Conservation (phyloP, 2,329 filamentous ascomycete species). For the Aspergillus sp. region DNA sequence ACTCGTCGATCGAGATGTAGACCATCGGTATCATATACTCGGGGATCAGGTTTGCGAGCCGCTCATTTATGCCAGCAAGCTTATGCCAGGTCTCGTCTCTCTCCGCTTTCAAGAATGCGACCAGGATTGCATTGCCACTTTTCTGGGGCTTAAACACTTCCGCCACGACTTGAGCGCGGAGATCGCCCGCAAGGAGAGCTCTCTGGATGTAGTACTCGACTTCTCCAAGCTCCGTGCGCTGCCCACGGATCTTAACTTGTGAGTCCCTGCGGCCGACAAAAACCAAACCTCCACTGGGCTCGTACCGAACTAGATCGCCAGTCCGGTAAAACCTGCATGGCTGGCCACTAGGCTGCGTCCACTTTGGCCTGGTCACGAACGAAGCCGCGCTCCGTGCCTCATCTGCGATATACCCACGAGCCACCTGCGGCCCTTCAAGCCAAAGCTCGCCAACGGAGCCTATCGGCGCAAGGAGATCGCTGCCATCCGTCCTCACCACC, state of each 20-base stretch:
- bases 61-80: too few relatives aligned
- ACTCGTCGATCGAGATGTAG: neutral
- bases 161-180: too few relatives aligned
- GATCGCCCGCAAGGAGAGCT: too few relatives aligned
- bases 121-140: too few relatives aligned
- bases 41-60: too few relatives aligned
- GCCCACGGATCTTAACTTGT: constrained; percentile 2
- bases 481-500: constrained; percentile 35
- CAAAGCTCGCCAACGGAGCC: constrained; percentile 19
- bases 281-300: neutral
- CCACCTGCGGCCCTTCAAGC: constrained; percentile 20
- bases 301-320: neutral
- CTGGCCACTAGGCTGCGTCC: neutral
- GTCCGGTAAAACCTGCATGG: neutral
- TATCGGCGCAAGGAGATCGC: constrained; percentile 9
- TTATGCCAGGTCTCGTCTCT: too few relatives aligned
- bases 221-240: neutral
- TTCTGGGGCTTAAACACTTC: too few relatives aligned
- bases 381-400: neutral
- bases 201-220: neutral
- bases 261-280: constrained; percentile 2
- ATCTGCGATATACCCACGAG: neutral
- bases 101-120: too few relatives aligned
- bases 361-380: neutral
- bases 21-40: neutral